Evolutionary conservation across 129 eudicot species (phyloP), one percentile per base, ranked within the genome.

Genomic region (Flaveria ramosissima): DNA sequence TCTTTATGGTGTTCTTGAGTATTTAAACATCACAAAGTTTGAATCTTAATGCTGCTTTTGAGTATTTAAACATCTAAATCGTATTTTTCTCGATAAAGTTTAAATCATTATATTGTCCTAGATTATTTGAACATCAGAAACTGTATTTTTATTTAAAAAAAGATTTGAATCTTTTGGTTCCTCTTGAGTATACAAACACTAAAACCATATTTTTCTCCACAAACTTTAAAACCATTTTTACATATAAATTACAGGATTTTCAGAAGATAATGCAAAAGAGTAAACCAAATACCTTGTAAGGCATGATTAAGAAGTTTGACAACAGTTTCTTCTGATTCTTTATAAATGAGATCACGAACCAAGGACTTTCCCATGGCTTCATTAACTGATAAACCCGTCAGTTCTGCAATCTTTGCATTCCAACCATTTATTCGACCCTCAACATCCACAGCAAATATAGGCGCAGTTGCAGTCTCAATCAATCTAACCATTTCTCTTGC

Each of bases 391-490:
- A 95, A 65, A n/a, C 97, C 99, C 0, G 96, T 86, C 85, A 95
- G 74, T 78, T 95, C 99, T 3, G 96, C 96, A 72, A 89, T 82
- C 79, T 95, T 95, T 16, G 92, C 89, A 70, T 95, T 95, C 99
- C 99, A 95, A 32, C 99, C 97, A 73, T 95, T 89, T 68, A 95
- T 88, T 41, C 88, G 68, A 27, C 97, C 99, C 24, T 89, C 90
- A 32, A 77, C 83, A 76, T 86, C 91, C n/a, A 95, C 92, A 3
- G 99, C 97, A 81, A 95, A 95, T 79, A 95, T 92, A 17, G 99
- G 99, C 74, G 97, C 96, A n/a, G 92, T 95, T 79, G 99, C 99
- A 3, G 99, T 92, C 80, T 92, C 99, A 26, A 95, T 92, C 84
- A 95, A 88, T 76, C 97, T 85, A 68, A 88, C 89, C 97, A 95